Percentiles rank a stretch among this genome's conserved stretches.
Evolutionary conservation across 371 early-diverging fungal species (phyloP).

Genomic region (Chytridium lagenaria): DNA sequence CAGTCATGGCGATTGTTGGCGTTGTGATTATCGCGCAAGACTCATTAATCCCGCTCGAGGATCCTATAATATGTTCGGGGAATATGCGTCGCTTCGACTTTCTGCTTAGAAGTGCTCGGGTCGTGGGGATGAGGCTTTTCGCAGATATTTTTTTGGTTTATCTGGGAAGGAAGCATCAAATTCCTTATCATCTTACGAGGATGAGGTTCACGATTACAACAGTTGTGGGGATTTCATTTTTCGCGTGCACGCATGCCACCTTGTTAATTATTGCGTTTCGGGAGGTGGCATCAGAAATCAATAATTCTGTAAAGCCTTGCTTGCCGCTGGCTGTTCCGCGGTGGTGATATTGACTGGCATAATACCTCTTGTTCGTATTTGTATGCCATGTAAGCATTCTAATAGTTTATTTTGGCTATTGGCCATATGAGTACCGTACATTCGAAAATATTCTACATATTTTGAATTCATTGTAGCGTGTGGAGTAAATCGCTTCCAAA

Average conservation of each 20-base stretch:
- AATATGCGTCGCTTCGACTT: neutral
- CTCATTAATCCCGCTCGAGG: neutral
- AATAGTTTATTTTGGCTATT: no score
- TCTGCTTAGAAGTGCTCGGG: neutral
- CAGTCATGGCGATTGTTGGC: neutral
- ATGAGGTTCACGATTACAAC: neutral
- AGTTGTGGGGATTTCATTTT: neutral
- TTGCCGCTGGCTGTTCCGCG: no score
- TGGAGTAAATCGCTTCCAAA: no score
- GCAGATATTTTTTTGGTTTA: neutral
- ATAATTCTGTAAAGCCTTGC: neutral
- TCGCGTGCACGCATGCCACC: neutral
- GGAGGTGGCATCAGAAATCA: neutral
- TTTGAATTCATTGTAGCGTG: no score
- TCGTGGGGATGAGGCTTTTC: neutral
- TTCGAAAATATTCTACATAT: no score
- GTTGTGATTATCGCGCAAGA: neutral
- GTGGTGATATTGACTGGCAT: no score
- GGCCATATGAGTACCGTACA: no score
- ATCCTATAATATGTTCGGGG: neutral
- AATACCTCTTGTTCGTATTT: no score
- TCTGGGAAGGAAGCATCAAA: neutral
- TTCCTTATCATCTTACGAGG: constrained; percentile 1
- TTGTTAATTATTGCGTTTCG: neutral
- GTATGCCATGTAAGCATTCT: no score